Evolutionary conservation across 495 filamentous ascomycete species (phyloP).

Genomic region (Penicillium ochrochloron): DNA sequence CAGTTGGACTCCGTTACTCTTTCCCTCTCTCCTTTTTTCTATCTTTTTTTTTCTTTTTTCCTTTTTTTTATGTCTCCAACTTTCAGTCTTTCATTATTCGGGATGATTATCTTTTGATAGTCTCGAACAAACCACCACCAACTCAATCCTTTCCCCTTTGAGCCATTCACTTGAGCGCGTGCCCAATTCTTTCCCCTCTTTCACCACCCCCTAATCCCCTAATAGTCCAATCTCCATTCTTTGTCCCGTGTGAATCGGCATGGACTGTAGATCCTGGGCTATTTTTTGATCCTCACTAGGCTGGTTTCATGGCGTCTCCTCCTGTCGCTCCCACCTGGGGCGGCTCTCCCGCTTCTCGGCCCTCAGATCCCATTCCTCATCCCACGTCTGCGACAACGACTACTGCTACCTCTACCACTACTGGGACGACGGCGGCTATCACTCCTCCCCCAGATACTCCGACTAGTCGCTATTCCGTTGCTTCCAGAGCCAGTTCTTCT

Average conservation of each 20-base stretch:
- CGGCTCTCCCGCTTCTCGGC: constrained; percentile 31
- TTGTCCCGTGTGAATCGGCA: constrained; percentile 32
- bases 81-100: neutral
- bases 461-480: constrained; percentile 5
- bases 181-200: constrained; percentile 14
- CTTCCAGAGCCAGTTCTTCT: constrained; percentile 9
- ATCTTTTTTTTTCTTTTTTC: neutral
- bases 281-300: constrained; percentile 34
- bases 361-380: constrained; percentile 6
- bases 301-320: constrained; percentile 36
- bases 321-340: constrained; percentile 19
- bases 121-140: constrained; percentile 9
- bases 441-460: constrained; percentile 14
- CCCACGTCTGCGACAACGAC: constrained; percentile 6
- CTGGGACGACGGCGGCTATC: constrained; percentile 9
- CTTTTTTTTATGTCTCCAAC: neutral
- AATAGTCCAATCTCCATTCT: constrained; percentile 28
- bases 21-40: constrained; percentile 14
- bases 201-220: constrained; percentile 24
- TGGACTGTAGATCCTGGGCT: constrained; percentile 38
- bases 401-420: constrained; percentile 1
- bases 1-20: neutral
- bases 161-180: constrained; percentile 6
- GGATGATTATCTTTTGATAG: constrained; percentile 13
- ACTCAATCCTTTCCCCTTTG: constrained; percentile 26